phyloP scores from a whole-genome alignment of 2,329 filamentous ascomycete species.

The Fusarium begoniae region DNA sequence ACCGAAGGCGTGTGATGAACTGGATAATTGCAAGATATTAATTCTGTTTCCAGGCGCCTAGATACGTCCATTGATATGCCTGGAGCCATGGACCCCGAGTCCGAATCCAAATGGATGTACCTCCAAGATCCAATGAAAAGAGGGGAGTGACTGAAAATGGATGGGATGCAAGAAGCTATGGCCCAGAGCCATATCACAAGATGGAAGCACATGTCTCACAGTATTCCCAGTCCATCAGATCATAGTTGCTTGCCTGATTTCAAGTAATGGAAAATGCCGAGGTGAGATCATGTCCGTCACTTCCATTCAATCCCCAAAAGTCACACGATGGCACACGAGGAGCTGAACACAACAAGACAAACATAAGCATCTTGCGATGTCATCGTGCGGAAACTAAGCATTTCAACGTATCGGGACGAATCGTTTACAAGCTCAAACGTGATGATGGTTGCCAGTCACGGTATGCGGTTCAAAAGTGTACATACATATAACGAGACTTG shows the following conservation, averaged over 20 bases:
- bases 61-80: neutral
- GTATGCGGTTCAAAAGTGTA: neutral
- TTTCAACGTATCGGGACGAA: constrained; percentile 2
- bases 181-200: neutral
- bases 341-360: neutral
- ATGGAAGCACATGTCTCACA: neutral
- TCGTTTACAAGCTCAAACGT: neutral
- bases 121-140: neutral
- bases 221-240: neutral
- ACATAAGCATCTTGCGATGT: neutral
- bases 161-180: neutral
- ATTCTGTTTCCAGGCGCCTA: neutral
- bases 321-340: neutral
- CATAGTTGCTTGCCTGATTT: accelerated
- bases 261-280: neutral
- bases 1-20: accelerated
- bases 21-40: accelerated
- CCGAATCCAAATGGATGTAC: neutral
- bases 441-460: neutral
- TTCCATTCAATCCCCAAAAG: neutral
- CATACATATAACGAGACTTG: neutral
- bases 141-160: neutral
- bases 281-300: neutral
- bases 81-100: too few species aligned
- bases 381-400: neutral